Conservation (phyloP, 345 rosid genomes). For the Acer yangbiense region DNA sequence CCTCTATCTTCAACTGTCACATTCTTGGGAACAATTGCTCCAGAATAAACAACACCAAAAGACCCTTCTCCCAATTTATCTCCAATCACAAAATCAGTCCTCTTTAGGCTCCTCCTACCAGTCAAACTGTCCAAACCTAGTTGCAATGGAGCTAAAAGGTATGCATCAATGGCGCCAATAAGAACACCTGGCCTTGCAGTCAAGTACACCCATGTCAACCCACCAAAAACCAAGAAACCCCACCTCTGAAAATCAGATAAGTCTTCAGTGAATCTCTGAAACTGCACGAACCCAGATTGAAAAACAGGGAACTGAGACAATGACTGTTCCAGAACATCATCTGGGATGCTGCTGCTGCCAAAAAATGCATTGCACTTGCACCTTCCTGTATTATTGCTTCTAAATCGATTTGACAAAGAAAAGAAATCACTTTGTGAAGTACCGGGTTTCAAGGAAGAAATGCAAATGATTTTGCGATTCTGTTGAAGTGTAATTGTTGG, state of each 20-base stretch:
- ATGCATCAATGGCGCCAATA: conserved; percentile 86
- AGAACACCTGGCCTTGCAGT: conserved; percentile 95
- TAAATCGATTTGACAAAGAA: conserved; percentile 27
- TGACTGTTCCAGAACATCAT: conserved; percentile 38
- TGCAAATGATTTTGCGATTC: conserved; percentile 29
- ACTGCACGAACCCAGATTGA: conserved; percentile 42
- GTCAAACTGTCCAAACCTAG: conserved; percentile 59
- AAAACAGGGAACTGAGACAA: conserved; percentile 48
- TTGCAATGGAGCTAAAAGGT: conserved; percentile 87
- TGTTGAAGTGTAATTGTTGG: conserved; percentile 37
- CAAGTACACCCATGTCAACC: conserved; percentile 74
- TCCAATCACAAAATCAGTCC: conserved; percentile 65
- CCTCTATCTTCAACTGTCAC: conserved; percentile 43
- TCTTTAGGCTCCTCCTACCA: conserved; percentile 75
- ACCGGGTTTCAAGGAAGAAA: conserved; percentile 38
- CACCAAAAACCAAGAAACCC: conserved; percentile 57
- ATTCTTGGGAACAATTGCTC: conserved; percentile 69
- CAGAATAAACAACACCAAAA: conserved; percentile 86
- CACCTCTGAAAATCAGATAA: conserved; percentile 64
- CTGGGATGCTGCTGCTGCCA: conserved; percentile 42
- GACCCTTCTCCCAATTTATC: conserved; percentile 94
- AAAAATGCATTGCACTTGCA: conserved; percentile 61
- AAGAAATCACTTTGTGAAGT: conserved; percentile 25
- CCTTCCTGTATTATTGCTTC: conserved; percentile 24
- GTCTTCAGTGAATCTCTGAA: conserved; percentile 44